Conservation (phyloP, 257 asterid species). For the Solanum stenotomum region DNA sequence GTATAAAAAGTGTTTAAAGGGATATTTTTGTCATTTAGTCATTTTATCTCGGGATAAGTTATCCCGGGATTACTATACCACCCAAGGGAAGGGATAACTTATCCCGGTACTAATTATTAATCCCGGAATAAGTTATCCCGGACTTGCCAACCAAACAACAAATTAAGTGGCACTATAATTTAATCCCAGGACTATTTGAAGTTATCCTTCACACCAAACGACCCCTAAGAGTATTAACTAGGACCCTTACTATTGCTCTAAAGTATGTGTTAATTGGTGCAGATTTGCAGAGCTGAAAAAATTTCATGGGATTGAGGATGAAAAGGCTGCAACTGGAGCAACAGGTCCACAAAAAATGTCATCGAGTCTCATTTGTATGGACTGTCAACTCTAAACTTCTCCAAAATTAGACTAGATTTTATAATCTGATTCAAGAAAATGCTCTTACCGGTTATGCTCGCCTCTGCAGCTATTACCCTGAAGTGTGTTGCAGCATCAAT, state of each 20-base stretch:
- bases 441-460: neutral
- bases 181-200: no score
- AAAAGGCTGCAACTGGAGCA: conserved; percentile 44
- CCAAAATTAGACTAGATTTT: neutral
- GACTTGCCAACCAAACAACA: no score
- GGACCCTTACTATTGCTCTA: neutral
- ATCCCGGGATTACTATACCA: no score
- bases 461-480: conserved; percentile 57
- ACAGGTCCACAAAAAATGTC: conserved; percentile 85
- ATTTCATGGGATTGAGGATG: conserved; percentile 76
- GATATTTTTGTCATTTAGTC: no score
- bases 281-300: conserved; percentile 76
- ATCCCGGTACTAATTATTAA: no score
- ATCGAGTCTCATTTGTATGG: conserved; percentile 78
- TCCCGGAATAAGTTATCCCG: no score
- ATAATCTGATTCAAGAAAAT: neutral
- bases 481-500: conserved; percentile 87
- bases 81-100: no score
- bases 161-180: no score
- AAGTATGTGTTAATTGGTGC: conserved; percentile 6
- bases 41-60: no score
- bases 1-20: no score
- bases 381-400: neutral
- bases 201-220: no score
- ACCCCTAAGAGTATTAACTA: neutral